Evolutionary conservation across 768 basidiomycete genomes (phyloP).

Genomic region (Royoungia palumana): DNA sequence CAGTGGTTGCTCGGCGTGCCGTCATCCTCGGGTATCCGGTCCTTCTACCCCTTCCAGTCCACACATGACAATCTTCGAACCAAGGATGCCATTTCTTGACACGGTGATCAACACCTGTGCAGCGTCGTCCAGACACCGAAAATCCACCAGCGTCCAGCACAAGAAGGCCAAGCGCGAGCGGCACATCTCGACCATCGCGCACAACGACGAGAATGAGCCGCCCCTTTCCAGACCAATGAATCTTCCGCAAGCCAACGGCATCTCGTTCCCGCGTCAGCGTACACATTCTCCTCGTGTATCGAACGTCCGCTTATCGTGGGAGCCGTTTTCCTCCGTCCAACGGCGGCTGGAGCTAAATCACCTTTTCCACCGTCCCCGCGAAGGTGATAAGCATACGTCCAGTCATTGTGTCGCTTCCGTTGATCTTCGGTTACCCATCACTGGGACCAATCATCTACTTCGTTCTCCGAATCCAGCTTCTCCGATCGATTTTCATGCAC

Average conservation of each 20-base stretch:
- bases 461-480: conserved; percentile 11
- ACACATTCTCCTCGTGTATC: conserved; percentile 12
- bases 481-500: conserved; percentile 20
- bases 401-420: conserved; percentile 18
- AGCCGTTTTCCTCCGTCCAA: conserved; percentile 1
- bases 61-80: not conserved
- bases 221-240: not conserved
- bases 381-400: conserved; percentile 8
- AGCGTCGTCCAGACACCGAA: not conserved
- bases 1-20: conserved; percentile 28
- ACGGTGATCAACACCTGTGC: not conserved
- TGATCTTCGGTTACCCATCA: conserved; percentile 16
- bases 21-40: conserved; percentile 16
- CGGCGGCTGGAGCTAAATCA: conserved; percentile 1
- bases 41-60: conserved; percentile 13
- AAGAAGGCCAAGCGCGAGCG: conserved; percentile 9
- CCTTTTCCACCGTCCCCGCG: conserved; percentile 8
- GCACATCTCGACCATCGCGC: not conserved
- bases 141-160: not conserved
- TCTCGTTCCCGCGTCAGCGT: conserved; percentile 15
- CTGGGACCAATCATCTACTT: not conserved
- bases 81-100: not conserved
- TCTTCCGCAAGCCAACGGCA: conserved; percentile 2
- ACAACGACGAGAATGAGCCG: conserved; percentile 21
- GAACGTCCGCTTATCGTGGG: conserved; percentile 1